Conservation (phyloP, 2,329 filamentous ascomycete species). For the Fusarium incarnatum region DNA sequence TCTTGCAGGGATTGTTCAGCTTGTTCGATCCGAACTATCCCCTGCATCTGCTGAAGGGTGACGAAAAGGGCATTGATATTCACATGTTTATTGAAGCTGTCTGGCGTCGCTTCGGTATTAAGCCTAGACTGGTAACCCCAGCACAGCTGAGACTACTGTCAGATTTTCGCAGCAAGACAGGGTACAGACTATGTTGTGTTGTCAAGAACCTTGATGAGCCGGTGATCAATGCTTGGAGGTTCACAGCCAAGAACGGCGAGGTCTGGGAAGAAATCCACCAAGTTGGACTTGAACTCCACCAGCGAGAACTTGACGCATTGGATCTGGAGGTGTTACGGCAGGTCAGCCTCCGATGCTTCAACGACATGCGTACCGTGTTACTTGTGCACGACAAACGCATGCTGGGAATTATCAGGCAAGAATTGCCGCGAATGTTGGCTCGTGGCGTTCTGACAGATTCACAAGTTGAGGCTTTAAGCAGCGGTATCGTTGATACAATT, state of each 20-base stretch:
- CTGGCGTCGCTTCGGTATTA: slow-evolving; percentile 45
- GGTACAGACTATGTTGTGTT: slow-evolving; percentile 49
- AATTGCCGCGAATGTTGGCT: slow-evolving; percentile 46
- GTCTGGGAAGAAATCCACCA: slow-evolving; percentile 52
- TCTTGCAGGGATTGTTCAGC: slow-evolving; percentile 48
- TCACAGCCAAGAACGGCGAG: slow-evolving; percentile 42
- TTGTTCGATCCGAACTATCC: slow-evolving; percentile 49
- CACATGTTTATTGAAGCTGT: slow-evolving; percentile 52
- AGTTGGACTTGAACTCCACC: slow-evolving; percentile 55
- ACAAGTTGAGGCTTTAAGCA: slow-evolving; percentile 45
- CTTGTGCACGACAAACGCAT: slow-evolving; percentile 58
- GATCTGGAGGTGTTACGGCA: slow-evolving; percentile 50
- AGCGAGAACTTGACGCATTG: slow-evolving; percentile 52
- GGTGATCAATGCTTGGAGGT: background rate
- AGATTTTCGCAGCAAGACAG: slow-evolving; percentile 37
- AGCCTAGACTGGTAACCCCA: slow-evolving; percentile 51
- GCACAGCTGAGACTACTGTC: slow-evolving; percentile 50
- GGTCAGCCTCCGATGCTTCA: slow-evolving; percentile 53
- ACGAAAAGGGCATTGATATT: slow-evolving; percentile 54
- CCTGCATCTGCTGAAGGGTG: slow-evolving; percentile 54
- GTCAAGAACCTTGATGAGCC: slow-evolving; percentile 4
- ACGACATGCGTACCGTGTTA: slow-evolving; percentile 56
- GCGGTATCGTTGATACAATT: slow-evolving; percentile 51
- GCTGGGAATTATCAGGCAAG: slow-evolving; percentile 54
- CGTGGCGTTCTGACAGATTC: slow-evolving; percentile 43